Percentiles rank a stretch among this genome's conserved stretches.
phyloP scores from a whole-genome alignment of 164 flowering plant species.

The Platanus orientalis region DNA sequence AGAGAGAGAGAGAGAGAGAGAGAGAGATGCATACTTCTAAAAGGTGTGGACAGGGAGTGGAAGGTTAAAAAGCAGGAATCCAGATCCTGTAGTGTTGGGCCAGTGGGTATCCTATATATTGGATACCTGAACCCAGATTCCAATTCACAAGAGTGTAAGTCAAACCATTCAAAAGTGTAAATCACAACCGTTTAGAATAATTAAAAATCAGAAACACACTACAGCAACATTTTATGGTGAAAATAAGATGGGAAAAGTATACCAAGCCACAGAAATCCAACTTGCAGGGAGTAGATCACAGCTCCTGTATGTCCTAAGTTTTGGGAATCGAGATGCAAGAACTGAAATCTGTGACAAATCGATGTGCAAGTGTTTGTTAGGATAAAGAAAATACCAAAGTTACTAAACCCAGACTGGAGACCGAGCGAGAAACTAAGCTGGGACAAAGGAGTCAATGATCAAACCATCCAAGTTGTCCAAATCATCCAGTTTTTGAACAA shows the following conservation, averaged over 20 bases:
- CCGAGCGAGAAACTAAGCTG: too few relatives aligned
- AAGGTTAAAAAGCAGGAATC: slow-evolving; percentile 72
- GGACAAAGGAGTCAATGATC: too few relatives aligned
- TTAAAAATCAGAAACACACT: too few relatives aligned
- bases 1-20: slow-evolving; percentile 5
- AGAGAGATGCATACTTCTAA: slow-evolving; percentile 32
- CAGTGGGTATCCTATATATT: slow-evolving; percentile 80
- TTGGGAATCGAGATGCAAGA: slow-evolving; percentile 51
- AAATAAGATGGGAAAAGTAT: slow-evolving; percentile 6
- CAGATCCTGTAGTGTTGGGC: slow-evolving; percentile 57
- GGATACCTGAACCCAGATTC: slow-evolving; percentile 57
- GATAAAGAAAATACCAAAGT: background rate
- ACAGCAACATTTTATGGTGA: background rate
- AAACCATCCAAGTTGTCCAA: too few relatives aligned
- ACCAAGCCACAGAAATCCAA: slow-evolving; percentile 88
- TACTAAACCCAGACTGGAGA: too few relatives aligned
- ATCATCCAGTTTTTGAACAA: too few relatives aligned
- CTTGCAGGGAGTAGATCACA: slow-evolving; percentile 69
- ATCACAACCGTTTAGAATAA: background rate
- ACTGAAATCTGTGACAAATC: slow-evolving; percentile 38
- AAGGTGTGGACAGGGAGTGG: slow-evolving; percentile 58
- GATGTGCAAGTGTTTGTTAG: slow-evolving; percentile 5
- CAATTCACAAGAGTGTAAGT: slow-evolving; percentile 6
- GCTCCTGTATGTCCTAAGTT: slow-evolving; percentile 47
- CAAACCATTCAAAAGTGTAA: too few relatives aligned